Evolutionary conservation across 768 basidiomycete genomes (phyloP).

Genomic region (Leccinum ochraceum): DNA sequence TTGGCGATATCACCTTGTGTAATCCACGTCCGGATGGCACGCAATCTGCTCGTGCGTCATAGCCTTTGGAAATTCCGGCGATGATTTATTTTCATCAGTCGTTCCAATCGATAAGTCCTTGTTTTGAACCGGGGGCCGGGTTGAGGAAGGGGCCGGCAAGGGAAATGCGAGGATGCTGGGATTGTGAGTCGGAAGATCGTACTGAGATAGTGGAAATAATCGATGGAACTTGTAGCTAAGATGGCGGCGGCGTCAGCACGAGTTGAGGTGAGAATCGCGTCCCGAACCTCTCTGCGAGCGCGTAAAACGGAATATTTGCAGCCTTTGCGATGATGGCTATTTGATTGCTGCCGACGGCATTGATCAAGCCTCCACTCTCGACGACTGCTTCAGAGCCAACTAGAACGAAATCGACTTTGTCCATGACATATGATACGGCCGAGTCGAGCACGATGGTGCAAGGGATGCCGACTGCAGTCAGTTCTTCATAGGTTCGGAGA

Average conservation of each 20-base stretch:
- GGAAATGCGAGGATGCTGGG: slow-evolving; percentile 74
- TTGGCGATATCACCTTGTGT: slow-evolving; percentile 67
- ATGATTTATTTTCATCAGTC: slow-evolving; percentile 5
- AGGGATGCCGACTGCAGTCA: slow-evolving; percentile 89
- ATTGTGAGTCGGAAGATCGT: slow-evolving; percentile 84
- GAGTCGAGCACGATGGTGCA: slow-evolving; percentile 95
- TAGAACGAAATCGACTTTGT: slow-evolving; percentile 91
- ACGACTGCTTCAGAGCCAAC: slow-evolving; percentile 99
- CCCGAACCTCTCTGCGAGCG: slow-evolving; percentile 81
- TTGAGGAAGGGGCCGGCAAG: slow-evolving; percentile 28
- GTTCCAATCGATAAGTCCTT: slow-evolving; percentile 6
- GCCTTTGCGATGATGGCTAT: slow-evolving; percentile 96
- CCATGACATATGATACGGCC: slow-evolving; percentile 96
- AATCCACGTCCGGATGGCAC: slow-evolving; percentile 87
- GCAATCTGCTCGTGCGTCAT: slow-evolving; percentile 86
- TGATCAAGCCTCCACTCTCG: slow-evolving; percentile 91
- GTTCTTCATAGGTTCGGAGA: slow-evolving; percentile 85
- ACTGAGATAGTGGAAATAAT: slow-evolving; percentile 89
- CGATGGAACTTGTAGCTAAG: slow-evolving; percentile 93
- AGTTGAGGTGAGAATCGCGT: slow-evolving; percentile 21
- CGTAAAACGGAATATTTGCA: slow-evolving; percentile 95
- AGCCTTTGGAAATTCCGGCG: slow-evolving; percentile 13
- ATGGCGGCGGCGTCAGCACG: slow-evolving; percentile 26
- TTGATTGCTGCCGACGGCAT: slow-evolving; percentile 94
- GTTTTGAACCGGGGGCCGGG: slow-evolving; percentile 4